Base-by-base conservation (phyloP, 805 yeast genomes). In the Saccharomycopsis amapae region DNA sequence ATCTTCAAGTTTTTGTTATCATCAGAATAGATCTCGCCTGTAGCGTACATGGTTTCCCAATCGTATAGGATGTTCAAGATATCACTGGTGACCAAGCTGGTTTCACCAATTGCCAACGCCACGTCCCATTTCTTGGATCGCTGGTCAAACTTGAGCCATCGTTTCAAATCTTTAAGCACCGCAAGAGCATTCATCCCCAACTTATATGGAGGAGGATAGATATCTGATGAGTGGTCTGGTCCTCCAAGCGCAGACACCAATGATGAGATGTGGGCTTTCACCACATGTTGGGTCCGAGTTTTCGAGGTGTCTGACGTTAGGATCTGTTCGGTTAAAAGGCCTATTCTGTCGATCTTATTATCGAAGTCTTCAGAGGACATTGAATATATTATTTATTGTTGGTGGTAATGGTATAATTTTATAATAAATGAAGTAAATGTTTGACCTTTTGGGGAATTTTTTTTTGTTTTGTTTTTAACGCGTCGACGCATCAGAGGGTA, bases 231-330 rank as follows among this genome's bases (percentile, higher is more conserved):
- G 40, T 81, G 76, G 62, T 89, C 96, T 1, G 81, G 75, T 1
- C 97, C 97, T 44, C 98, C 98, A 2, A 90, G 70, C 0, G 97
- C 95, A 3, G 95, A 77, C 3, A 88, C 86, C 33, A 89, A 69
- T 36, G 85, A 78, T 12, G 89, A 75, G 26, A 90, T 81, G 61
- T 86, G 87, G 0, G 93, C 85, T 52, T 73, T 72, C 33, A 81
- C 62, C 13, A 78, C 51, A 28, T 50, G 51, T 32, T 50, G 53
- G 5, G 50, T 69, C 74, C 71, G 65, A 3, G 73, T 62, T 19
- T 57, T 55, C 13, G 52, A 45, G 9, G 24, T 49, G 28, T 42
- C 49, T 6, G 13, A 2, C 15, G 17, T 30, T 18, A 45, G 37
- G 13, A 49, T 25, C 32, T 46, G 40, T 25, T 42, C 46, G 5